These are phyloP conservation scores for Mimosa pudica DNA, from an alignment of 306 rosid species.

Conservation along the genomic window DNA sequence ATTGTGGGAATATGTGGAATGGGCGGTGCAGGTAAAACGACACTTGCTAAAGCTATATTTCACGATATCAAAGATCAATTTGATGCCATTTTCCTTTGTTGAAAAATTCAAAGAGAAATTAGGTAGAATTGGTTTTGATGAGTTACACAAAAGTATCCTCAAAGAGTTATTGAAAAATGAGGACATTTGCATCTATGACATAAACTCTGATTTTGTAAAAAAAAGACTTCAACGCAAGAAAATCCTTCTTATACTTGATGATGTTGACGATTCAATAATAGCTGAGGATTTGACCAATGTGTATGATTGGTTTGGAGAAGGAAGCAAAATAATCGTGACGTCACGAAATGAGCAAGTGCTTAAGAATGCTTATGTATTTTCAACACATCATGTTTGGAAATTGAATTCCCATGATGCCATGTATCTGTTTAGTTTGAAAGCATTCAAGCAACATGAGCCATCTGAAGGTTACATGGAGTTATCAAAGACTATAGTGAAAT, in stretches of 20 bases:
- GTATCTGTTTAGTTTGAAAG: not conserved
- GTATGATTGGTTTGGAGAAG: not conserved
- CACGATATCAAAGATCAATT: not conserved
- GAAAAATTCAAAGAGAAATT: not conserved
- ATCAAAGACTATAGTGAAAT: not conserved
- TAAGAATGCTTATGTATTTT: not conserved
- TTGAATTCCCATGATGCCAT: not conserved
- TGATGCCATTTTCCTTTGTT: not conserved
- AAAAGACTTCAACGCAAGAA: not conserved
- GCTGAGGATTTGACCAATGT: not conserved
- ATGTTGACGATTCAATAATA: not conserved
- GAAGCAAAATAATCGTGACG: not conserved
- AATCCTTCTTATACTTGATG: not conserved
- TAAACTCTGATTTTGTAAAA: not conserved
- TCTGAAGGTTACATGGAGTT: not conserved
- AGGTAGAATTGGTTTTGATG: not conserved
- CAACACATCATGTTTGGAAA: not conserved
- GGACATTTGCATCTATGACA: not conserved
- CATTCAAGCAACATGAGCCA: not conserved
- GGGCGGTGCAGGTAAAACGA: not conserved
- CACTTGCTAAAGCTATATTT: not conserved
- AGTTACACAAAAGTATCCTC: not conserved
- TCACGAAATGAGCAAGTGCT: not conserved
- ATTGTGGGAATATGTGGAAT: conserved; percentile 30
- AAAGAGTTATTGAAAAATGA: not conserved